Evolutionary conservation across 1,284 basidiomycete species (phyloP).

Genomic region (Trichosporon sp.): DNA sequence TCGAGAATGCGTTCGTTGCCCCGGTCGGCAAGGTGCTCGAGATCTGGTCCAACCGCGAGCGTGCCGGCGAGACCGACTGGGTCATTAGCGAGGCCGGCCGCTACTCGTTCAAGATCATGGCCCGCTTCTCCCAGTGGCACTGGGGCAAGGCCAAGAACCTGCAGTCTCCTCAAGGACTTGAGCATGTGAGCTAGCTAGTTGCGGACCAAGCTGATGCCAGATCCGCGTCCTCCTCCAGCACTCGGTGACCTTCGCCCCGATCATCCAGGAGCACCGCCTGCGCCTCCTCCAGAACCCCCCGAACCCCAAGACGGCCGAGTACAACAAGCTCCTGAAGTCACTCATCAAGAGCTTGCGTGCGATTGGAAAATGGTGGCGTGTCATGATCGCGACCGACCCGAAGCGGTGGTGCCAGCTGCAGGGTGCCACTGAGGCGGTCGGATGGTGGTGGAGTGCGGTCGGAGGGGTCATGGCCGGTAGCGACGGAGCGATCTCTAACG

Average conservation of each 20-base stretch:
- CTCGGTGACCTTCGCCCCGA: constrained; percentile 40
- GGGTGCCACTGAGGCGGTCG: constrained; percentile 41
- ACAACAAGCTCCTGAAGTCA: constrained; percentile 29
- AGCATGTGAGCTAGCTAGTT: constrained; percentile 27
- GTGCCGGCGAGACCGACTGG: constrained; percentile 36
- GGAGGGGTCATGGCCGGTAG: constrained; percentile 43
- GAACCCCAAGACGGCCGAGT: constrained; percentile 16
- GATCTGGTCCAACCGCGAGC: constrained; percentile 35
- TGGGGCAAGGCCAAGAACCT: constrained; percentile 44
- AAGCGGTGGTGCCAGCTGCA: constrained; percentile 45
- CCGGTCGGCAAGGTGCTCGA: constrained; percentile 38
- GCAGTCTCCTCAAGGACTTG: constrained; percentile 32
- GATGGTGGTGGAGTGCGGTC: constrained; percentile 51
- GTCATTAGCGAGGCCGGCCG: constrained; percentile 44
- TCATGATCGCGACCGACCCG: constrained; percentile 45
- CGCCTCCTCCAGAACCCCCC: constrained; percentile 27
- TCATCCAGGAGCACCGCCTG: constrained; percentile 41
- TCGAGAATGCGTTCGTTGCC: constrained; percentile 36
- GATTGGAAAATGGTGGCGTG: constrained; percentile 48
- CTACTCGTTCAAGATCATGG: constrained; percentile 49
- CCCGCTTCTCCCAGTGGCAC: constrained; percentile 43
- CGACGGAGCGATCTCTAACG: constrained; percentile 43
- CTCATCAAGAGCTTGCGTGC: constrained; percentile 45
- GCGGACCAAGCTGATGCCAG: constrained; percentile 20
- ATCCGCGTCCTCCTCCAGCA: constrained; percentile 37